Base-by-base conservation (phyloP, 2,329 filamentous ascomycete species). In the Aspergillus luchuensis region DNA sequence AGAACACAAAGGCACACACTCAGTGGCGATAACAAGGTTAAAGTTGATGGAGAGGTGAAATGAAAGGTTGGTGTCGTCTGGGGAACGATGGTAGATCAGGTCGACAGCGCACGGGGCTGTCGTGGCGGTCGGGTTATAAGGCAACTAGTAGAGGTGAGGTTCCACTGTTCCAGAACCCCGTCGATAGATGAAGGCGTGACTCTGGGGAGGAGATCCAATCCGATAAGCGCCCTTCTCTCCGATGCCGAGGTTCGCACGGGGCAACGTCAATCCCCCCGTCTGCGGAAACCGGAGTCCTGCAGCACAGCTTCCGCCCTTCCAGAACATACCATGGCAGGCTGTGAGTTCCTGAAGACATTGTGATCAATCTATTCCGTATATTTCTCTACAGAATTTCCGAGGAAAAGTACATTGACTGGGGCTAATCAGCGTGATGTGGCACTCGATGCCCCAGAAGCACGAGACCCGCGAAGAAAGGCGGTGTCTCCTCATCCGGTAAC, bases 241-340 rank as follows among this genome's bases (percentile, higher is more conserved):
- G 72, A 66, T 69, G 71, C 73, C 73, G 73, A 75, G 73, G 73
- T 73, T 72, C 65, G 64, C 59, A 47, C 30, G 39, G 43, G 53
- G 25, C 53, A 39, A 45, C 39, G 50, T 23, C 30, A 45, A 19
- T 33, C 28, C 39, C 39, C n/a, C 28, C 25, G 25, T 36, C 33
- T 30, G n/a, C 36, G 43, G 30, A 47, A 36, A 56, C 39, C 47
- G 25, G 47, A 50, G 25, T n/a, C 15, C 17, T 21, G 41, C 47
- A 30, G 25, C 25, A 30, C 23, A 28, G n/a, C 47, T 33, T 23
- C 41, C 47, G 21, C 11, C 15, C 33, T 36, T 21, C 41, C 41
- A 45, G 19, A 19, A 45, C 19, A 23, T 19, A 4, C 41, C 19
- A 19, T 45, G 41, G 41, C 19, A 36, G 41, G 17, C 11, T 45